These are phyloP conservation scores for Cucumis hystrix DNA, from an alignment of 306 rosid genomes.

Conservation along the genomic window DNA sequence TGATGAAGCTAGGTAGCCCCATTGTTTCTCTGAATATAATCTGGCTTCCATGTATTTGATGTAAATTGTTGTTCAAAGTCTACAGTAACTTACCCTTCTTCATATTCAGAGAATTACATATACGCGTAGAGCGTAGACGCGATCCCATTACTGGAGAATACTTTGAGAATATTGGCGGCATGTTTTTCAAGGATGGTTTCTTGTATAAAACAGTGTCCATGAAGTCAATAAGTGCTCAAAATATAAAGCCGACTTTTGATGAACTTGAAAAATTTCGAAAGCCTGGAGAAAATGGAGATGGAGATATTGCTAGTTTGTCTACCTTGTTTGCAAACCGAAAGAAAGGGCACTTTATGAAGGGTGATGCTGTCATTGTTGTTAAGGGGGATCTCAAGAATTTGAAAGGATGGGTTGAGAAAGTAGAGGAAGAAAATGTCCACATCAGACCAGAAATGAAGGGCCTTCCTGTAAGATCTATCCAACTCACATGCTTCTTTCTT, in stretches of 20 bases:
- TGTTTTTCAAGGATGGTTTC: slow-evolving; percentile 94
- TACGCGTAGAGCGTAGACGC: slow-evolving; percentile 80
- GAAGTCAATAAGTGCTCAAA: slow-evolving; percentile 70
- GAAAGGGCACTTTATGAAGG: slow-evolving; percentile 97
- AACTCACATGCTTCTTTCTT: not conserved
- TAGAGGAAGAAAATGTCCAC: slow-evolving; percentile 80
- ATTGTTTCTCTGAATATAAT: slow-evolving; percentile 1
- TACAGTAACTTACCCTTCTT: slow-evolving; percentile 10
- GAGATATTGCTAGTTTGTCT: slow-evolving; percentile 72
- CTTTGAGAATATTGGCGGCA: slow-evolving; percentile 78
- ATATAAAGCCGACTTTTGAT: slow-evolving; percentile 82
- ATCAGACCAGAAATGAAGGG: slow-evolving; percentile 84
- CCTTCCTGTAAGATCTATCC: slow-evolving; percentile 57
- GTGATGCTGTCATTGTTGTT: slow-evolving; percentile 81
- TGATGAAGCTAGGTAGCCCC: slow-evolving; percentile 79
- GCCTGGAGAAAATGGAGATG: slow-evolving; percentile 89
- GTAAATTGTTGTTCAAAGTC: slow-evolving; percentile 6
- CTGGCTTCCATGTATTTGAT: slow-evolving; percentile 9
- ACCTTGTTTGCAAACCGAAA: slow-evolving; percentile 83
- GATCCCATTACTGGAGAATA: slow-evolving; percentile 85
- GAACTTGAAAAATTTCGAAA: slow-evolving; percentile 88
- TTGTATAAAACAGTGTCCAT: slow-evolving; percentile 74
- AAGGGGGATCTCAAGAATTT: slow-evolving; percentile 88
- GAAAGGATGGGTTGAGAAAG: slow-evolving; percentile 98
- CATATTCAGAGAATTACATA: slow-evolving; percentile 73